Base-by-base conservation (phyloP, 257 asterid genomes). In the Capsicum chinense region DNA sequence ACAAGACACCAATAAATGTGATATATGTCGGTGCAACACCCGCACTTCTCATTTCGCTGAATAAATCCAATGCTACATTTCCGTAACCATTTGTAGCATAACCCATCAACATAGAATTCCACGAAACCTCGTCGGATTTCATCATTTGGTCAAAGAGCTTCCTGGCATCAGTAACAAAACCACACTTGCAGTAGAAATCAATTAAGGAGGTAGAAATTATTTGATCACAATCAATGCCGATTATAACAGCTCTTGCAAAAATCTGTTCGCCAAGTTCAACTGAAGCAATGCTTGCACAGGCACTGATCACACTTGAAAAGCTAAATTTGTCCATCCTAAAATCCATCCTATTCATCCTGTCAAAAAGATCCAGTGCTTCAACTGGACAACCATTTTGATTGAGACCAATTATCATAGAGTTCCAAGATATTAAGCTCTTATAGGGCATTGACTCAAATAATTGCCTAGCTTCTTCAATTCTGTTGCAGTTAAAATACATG, bases 91-190 rank as follows among this genome's bases (percentile, higher is more conserved):
- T 96, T 83, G 90, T 90, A 64, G 99, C 99, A 87, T 93, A 96
- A 16, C 99, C 98, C 97, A 89, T 94, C 90, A 96, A 79, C 94
- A 96, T 90, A 37, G 98, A 92, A 85, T 93, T 96, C 98, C 98
- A 93, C 2, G 91, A 84, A 80, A 88, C 94, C 86, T 87, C 95
- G 16, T 94, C 98, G 7, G 54, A 42, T 85, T 88, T 89, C 39
- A 12, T 79, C 89, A 87, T 86, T 88, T 87, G 93, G 83, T 93
- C 85, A 80, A 96, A 94, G 19, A 96, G 50, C 83, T 87, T 92
- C 63, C 91, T 85, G 57, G 95, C 98, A 57, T 26, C 58, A 79
- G 83, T 88, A 63, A 91, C 90, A 56, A 86, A 89, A 59, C 99
- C 98, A 86, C 98, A 91, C 89, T 93, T 96, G 84, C 97, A 92